These are phyloP conservation scores for Plasmodium cynomolgi DNA, from an alignment of 169 alveolate species.

Conservation along the genomic window DNA sequence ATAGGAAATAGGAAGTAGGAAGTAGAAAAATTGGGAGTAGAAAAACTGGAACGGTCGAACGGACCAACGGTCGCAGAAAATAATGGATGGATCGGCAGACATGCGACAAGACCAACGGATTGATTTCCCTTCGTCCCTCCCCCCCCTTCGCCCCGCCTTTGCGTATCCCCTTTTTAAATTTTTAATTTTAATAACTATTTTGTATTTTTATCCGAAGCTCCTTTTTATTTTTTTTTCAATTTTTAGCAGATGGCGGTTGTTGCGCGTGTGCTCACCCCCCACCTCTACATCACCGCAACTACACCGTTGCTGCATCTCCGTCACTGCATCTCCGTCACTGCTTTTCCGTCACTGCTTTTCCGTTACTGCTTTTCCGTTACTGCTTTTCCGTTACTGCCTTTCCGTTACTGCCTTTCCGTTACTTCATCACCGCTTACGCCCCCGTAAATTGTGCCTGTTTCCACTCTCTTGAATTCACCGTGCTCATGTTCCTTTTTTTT, in stretches of 20 bases:
- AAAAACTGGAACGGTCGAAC: not conserved
- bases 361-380: not conserved
- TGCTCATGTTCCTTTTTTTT: not conserved
- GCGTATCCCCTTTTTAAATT: not conserved
- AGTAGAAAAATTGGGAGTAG: not conserved
- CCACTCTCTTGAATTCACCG: not conserved
- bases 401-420: not conserved
- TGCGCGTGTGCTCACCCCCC: not conserved
- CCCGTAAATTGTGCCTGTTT: not conserved
- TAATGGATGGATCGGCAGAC: not conserved
- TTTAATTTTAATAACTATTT: not conserved
- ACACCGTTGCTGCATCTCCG: not conserved
- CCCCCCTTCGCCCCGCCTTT: not conserved
- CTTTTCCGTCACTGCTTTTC: too few relatives aligned
- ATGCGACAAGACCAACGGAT: not conserved
- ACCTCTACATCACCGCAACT: not conserved
- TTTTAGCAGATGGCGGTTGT: not conserved
- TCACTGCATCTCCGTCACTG: not conserved
- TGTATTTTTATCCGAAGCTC: not conserved
- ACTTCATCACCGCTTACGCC: not conserved
- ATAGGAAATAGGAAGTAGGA: not conserved
- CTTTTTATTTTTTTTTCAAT: not conserved
- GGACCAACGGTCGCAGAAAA: not conserved
- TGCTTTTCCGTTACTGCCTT: not conserved
- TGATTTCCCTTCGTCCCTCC: not conserved